phyloP scores from a whole-genome alignment of 345 rosid genomes.

The Eucalyptus tenuipes region DNA sequence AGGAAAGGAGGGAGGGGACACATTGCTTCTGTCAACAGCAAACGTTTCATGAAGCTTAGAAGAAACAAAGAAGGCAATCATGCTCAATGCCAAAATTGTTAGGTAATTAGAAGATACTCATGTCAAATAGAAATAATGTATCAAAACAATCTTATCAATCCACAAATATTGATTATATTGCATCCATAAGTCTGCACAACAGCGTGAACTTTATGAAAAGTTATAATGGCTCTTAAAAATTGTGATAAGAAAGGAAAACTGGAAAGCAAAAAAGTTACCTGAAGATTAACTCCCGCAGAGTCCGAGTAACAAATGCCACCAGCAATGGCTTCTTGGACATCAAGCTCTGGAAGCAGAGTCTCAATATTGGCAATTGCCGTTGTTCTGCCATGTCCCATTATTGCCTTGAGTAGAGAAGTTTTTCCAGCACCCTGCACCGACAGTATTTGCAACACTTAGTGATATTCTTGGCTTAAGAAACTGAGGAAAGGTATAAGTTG shows the following conservation, averaged over 20 bases:
- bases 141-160: background rate
- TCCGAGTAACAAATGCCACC: slow-evolving; percentile 85
- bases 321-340: slow-evolving; percentile 56
- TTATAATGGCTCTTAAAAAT: background rate
- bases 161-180: background rate
- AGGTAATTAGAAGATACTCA: background rate
- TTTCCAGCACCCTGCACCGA: slow-evolving; percentile 78
- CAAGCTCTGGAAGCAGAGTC: slow-evolving; percentile 43
- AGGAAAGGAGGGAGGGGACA: background rate
- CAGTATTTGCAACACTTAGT: background rate
- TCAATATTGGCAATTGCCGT: slow-evolving; percentile 29
- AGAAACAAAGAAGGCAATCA: background rate
- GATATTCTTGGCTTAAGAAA: background rate
- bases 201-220: background rate
- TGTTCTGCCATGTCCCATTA: slow-evolving; percentile 38
- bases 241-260: background rate
- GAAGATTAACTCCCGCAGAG: slow-evolving; percentile 70
- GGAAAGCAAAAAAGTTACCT: slow-evolving; percentile 21
- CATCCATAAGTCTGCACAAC: background rate
- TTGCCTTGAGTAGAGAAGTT: slow-evolving; percentile 78
- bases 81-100: background rate
- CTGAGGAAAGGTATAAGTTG: background rate
- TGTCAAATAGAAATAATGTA: background rate
- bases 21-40: background rate
- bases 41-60: background rate